Percentiles rank a stretch among this genome's conserved stretches.
Evolutionary conservation across 805 yeast genomes (phyloP).

Genomic region (Metschnikowia koreensis): DNA sequence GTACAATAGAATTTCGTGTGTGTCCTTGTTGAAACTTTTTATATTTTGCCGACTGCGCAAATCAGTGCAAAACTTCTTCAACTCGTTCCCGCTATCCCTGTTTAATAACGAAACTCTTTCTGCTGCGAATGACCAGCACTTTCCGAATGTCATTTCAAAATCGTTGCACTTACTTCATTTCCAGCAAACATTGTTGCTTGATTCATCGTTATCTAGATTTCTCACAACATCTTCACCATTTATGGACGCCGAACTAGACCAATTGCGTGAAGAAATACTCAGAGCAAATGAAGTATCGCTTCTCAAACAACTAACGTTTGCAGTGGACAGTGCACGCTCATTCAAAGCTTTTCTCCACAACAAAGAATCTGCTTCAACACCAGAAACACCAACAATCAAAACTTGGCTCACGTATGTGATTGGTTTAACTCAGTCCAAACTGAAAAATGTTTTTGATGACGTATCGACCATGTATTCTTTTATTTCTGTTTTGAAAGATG

Average conservation of each 20-base stretch:
- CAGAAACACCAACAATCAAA: neutral
- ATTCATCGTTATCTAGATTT: neutral
- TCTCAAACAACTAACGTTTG: slow-evolving; percentile 8
- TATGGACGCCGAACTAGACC: slow-evolving; percentile 15
- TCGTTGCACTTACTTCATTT: slow-evolving; percentile 25
- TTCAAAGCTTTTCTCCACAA: slow-evolving; percentile 1
- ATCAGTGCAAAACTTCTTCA: slow-evolving; percentile 21
- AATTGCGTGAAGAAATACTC: slow-evolving; percentile 5
- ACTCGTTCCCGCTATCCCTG: slow-evolving; percentile 17
- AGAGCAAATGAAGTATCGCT: neutral
- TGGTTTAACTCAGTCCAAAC: slow-evolving; percentile 5
- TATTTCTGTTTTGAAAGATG: slow-evolving; percentile 40
- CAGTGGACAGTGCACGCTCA: slow-evolving; percentile 5
- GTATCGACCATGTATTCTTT: slow-evolving; percentile 24
- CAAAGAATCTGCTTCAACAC: neutral
- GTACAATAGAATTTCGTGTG: slow-evolving; percentile 20
- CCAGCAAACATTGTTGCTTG: slow-evolving; percentile 8
- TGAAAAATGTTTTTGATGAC: slow-evolving; percentile 9
- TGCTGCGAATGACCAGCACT: neutral
- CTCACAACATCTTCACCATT: slow-evolving; percentile 5
- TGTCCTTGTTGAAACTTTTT: slow-evolving; percentile 26
- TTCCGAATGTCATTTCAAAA: slow-evolving; percentile 20
- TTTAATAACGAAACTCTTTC: neutral
- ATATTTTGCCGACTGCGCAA: slow-evolving; percentile 23
- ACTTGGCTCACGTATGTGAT: slow-evolving; percentile 25